Evolutionary conservation across 805 yeast species (phyloP).

Genomic region (Saturnispora sanitii): DNA sequence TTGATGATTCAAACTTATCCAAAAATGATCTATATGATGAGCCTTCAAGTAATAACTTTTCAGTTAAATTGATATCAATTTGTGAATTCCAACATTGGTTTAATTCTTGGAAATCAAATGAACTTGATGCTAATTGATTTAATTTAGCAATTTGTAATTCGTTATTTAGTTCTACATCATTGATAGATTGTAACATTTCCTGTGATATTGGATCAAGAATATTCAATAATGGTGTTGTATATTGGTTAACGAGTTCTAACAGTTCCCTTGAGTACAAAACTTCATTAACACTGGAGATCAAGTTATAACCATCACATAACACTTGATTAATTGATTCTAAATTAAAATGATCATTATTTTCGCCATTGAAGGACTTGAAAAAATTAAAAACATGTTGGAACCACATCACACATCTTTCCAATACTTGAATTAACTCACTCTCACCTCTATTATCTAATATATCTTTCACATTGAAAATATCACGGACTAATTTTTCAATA

Average conservation of each 20-base stretch:
- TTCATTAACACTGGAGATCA: conserved; percentile 23
- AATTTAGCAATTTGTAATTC: conserved; percentile 28
- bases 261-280: conserved; percentile 11
- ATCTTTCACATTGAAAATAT: conserved; percentile 2
- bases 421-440: conserved; percentile 6
- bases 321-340: conserved; percentile 18
- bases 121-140: conserved; percentile 23
- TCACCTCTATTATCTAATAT: not conserved
- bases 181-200: conserved; percentile 1
- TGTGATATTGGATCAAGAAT: conserved; percentile 14
- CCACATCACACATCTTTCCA: conserved; percentile 17
- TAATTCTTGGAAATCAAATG: conserved; percentile 22
- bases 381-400: conserved; percentile 9
- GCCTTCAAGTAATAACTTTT: conserved; percentile 32
- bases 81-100: conserved; percentile 28
- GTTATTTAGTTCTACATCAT: conserved; percentile 13
- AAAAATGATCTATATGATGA: conserved; percentile 36
- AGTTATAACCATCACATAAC: conserved; percentile 19
- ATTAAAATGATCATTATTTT: not conserved
- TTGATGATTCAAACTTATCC: conserved; percentile 23
- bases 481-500: conserved; percentile 26
- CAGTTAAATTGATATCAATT: conserved; percentile 20
- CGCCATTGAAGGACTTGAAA: conserved; percentile 1
- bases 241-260: not conserved
- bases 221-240: conserved; percentile 9